These are phyloP conservation scores for Pelargonium fulgidum DNA, from an alignment of 441 rosid genomes.

Conservation along the genomic window DNA sequence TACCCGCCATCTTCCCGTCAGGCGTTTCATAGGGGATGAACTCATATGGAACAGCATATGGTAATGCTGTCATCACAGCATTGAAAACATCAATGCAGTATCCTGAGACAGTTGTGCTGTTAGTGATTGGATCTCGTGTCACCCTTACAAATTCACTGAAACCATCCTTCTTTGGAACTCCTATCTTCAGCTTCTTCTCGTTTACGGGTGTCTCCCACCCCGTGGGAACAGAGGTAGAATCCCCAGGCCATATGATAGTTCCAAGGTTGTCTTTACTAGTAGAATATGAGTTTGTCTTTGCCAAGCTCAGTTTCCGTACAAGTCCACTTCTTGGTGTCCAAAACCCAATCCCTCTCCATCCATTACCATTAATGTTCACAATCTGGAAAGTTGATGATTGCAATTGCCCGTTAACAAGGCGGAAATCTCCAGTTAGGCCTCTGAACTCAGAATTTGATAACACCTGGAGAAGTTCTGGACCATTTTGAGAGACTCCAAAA, in stretches of 20 bases:
- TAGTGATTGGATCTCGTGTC: slow-evolving; percentile 25
- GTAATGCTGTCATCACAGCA: slow-evolving; percentile 35
- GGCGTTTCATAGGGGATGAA: slow-evolving; percentile 27
- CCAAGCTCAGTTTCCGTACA: slow-evolving; percentile 17
- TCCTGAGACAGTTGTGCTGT: slow-evolving; percentile 20
- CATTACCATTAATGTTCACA: slow-evolving; percentile 35
- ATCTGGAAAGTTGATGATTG: slow-evolving; percentile 32
- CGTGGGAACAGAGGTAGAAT: slow-evolving; percentile 29
- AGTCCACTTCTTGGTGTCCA: slow-evolving; percentile 43
- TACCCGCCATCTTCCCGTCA: slow-evolving; percentile 23
- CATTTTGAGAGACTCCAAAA: slow-evolving; percentile 39
- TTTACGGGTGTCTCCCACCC: slow-evolving; percentile 52
- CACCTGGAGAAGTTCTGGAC: slow-evolving; percentile 29
- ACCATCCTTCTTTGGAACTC: slow-evolving; percentile 41
- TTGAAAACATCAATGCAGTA: slow-evolving; percentile 45
- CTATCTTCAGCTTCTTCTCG: slow-evolving; percentile 36
- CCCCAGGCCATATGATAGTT: slow-evolving; percentile 57
- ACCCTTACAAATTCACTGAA: slow-evolving; percentile 36
- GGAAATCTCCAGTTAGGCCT: slow-evolving; percentile 47
- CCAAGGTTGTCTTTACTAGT: slow-evolving; percentile 34
- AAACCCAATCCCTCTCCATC: slow-evolving; percentile 36
- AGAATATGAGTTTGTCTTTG: slow-evolving; percentile 17
- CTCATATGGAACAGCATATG: slow-evolving; percentile 36
- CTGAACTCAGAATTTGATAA: slow-evolving; percentile 27
- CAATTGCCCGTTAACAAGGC: slow-evolving; percentile 31